Evolutionary conservation across 139 green algal species (phyloP), one percentile per base, ranked within the genome.

Genomic region (Chlamydomonas eustigma): DNA sequence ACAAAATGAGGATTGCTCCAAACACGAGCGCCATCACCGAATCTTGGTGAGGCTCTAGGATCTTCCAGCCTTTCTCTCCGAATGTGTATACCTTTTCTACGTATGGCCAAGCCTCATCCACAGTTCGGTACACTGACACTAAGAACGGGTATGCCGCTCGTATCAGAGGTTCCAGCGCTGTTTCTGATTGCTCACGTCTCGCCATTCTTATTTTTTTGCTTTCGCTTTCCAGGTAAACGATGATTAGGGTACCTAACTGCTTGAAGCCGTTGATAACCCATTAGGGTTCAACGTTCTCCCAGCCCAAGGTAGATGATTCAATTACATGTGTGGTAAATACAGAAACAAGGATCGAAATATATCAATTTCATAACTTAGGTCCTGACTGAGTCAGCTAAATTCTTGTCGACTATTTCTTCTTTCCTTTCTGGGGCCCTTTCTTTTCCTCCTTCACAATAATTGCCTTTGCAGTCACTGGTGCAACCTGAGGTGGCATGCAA

Each of bases 401-500:
- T 58, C 44, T 58, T 58, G 44, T 58, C 44, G 44, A 58, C 44
- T 18, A 58, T 58, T 72, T 72, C 6, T 34, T 34, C 4, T 72
- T 44, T 33, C 52, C 52, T 28, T 68, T 68, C 4, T 22, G 8
- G 12, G 52, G 52, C 12, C 12, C 8, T 28, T 72, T 44, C 65
- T 72, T 72, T 34, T 44, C 34, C 31, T 72, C 34, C 65, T 72
- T 72, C 18, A 50, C 65, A 22, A 72, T 39, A 8, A 50, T 44
- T 31, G 65, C 65, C 31, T 72, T 72, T 33, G 65, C 65, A 8
- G 65, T 72, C 18, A 72, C 65, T 4, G 65, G 65, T 25, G 65
- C 65, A 44, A 72, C 65, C 65, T 72, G n/a, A n/a, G n/a, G n/a
- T n/a, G n/a, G n/a, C n/a, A n/a, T n/a, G n/a, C n/a, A n/a, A n/a